Percentiles rank a stretch among this genome's conserved stretches.
Conservation (phyloP, 1,284 basidiomycete genomes). For the Trichosporon faecale region DNA sequence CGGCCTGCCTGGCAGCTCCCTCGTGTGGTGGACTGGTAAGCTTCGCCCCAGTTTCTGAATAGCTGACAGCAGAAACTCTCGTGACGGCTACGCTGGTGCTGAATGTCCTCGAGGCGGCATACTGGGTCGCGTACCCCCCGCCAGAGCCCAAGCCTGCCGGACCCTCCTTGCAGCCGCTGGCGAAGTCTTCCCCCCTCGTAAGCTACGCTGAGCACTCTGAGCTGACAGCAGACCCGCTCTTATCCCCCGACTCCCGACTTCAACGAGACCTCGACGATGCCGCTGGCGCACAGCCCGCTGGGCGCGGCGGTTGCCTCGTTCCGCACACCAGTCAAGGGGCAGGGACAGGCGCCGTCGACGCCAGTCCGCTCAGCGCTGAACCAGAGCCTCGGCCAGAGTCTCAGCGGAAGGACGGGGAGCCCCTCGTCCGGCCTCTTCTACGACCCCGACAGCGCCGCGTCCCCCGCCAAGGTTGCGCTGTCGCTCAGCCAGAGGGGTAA, state of each 20-base stretch:
- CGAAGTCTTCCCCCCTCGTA: constrained; percentile 42
- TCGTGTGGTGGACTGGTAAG: constrained; percentile 28
- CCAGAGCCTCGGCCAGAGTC: not conserved
- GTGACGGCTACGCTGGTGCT: constrained; percentile 27
- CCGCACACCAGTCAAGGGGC: not conserved
- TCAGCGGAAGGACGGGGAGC: not conserved
- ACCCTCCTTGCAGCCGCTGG: constrained; percentile 22
- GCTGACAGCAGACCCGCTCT: constrained; percentile 18
- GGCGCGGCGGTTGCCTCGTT: not conserved
- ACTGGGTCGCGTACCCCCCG: constrained; percentile 33
- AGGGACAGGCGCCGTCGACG: not conserved
- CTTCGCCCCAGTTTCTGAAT: constrained; percentile 1
- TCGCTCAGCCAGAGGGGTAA: not conserved
- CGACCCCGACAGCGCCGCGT: constrained; percentile 23
- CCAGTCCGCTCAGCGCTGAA: not conserved
- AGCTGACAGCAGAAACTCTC: constrained; percentile 30
- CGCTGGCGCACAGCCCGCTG: not conserved
- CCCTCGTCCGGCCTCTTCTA: constrained; percentile 38
- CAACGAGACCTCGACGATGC: not conserved
- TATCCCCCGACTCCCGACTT: constrained; percentile 16
- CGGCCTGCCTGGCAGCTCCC: constrained; percentile 5
- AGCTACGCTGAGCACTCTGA: constrained; percentile 15
- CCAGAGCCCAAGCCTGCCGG: constrained; percentile 31
- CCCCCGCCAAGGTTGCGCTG: constrained; percentile 18
- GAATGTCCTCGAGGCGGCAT: constrained; percentile 38